A percentile compares a stretch with the other conserved stretches of the same genome.
Conservation (phyloP, 768 basidiomycete species). For the Suillus sp. region DNA sequence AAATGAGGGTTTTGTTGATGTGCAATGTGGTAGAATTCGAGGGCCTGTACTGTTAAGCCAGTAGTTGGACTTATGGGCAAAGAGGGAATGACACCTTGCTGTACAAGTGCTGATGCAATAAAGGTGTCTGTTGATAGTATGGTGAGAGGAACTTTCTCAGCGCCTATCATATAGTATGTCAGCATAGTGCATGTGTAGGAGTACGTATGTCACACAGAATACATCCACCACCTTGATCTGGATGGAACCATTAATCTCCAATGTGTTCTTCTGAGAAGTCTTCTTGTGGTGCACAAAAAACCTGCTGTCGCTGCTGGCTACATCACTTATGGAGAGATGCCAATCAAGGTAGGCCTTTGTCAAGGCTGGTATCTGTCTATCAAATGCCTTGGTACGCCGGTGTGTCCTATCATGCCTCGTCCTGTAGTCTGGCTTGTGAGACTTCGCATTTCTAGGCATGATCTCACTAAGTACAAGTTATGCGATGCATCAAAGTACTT, state of each 20-base stretch:
- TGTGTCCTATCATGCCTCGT: too few relatives aligned
- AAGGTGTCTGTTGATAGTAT: constrained; percentile 4
- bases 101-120: constrained; percentile 10
- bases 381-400: too few relatives aligned
- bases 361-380: not conserved
- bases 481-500: not conserved
- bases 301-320: too few relatives aligned
- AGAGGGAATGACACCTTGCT: constrained; percentile 13
- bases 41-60: constrained; percentile 6
- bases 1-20: constrained; percentile 19
- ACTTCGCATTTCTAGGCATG: too few relatives aligned
- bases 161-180: not conserved
- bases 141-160: not conserved
- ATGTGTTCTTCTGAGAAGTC: too few relatives aligned
- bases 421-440: too few relatives aligned
- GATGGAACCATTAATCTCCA: not conserved
- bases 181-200: not conserved
- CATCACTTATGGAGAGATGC: not conserved
- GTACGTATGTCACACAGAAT: not conserved
- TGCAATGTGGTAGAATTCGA: constrained; percentile 17
- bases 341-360: constrained; percentile 4
- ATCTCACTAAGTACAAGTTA: not conserved
- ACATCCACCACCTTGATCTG: constrained; percentile 7
- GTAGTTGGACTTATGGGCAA: constrained; percentile 10
- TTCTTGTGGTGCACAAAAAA: not conserved